phyloP scores from a whole-genome alignment of 257 asterid genomes.

The Plantago major region DNA sequence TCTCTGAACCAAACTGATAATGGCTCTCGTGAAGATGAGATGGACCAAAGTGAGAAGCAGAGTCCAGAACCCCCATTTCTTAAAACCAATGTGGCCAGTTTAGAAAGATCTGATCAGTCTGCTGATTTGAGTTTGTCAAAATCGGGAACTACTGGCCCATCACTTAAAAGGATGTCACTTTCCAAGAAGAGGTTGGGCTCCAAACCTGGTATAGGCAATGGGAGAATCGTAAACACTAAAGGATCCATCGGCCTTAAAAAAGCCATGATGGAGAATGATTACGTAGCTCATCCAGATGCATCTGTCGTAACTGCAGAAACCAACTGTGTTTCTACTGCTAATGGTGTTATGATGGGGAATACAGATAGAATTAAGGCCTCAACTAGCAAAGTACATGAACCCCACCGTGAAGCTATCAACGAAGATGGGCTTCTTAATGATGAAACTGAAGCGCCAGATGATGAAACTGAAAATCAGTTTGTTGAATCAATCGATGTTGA shows the following conservation, averaged over 20 bases:
- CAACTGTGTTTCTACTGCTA: slow-evolving; percentile 20
- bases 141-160: slow-evolving; percentile 25
- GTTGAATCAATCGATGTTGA: slow-evolving; percentile 18
- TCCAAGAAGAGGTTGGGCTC: slow-evolving; percentile 54
- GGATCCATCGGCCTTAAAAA: slow-evolving; percentile 38
- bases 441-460: slow-evolving; percentile 46
- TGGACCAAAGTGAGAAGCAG: slow-evolving; percentile 28
- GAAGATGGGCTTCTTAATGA: slow-evolving; percentile 27
- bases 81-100: slow-evolving; percentile 15
- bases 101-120: slow-evolving; percentile 22
- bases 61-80: slow-evolving; percentile 24
- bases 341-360: slow-evolving; percentile 21
- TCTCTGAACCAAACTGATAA: slow-evolving; percentile 22
- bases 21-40: slow-evolving; percentile 23
- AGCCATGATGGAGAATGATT: slow-evolving; percentile 21
- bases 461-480: slow-evolving; percentile 22
- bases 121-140: slow-evolving; percentile 27
- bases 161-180: slow-evolving; percentile 37
- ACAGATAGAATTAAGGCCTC: slow-evolving; percentile 14
- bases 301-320: slow-evolving; percentile 22
- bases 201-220: slow-evolving; percentile 34
- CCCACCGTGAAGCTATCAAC: slow-evolving; percentile 9
- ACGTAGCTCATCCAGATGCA: slow-evolving; percentile 19
- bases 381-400: slow-evolving; percentile 3
- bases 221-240: slow-evolving; percentile 32